These are phyloP conservation scores for Decorospora gaudefroyi DNA, from an alignment of 2,329 filamentous ascomycete genomes.

Conservation along the genomic window DNA sequence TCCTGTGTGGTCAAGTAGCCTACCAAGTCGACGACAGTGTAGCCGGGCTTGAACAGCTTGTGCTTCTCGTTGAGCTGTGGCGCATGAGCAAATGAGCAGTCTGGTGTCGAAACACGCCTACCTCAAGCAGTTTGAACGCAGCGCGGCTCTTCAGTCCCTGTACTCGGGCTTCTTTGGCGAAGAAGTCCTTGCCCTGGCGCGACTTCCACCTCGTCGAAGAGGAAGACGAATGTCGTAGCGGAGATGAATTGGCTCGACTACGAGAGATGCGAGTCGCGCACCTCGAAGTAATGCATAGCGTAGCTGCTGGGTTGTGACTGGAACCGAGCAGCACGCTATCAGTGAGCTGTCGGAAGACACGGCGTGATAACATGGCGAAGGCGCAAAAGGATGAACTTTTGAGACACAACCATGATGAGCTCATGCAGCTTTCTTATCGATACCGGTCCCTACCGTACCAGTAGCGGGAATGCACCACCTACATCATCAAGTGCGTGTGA, in stretches of 20 bases:
- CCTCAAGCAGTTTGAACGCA: constrained; percentile 90
- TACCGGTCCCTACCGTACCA: constrained; percentile 14
- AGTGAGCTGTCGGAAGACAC: constrained; percentile 44
- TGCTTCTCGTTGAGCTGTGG: constrained; percentile 79
- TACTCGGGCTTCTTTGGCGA: constrained; percentile 74
- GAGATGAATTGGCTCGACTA: constrained; percentile 6
- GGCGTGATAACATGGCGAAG: constrained; percentile 45
- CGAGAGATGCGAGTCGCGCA: constrained; percentile 16
- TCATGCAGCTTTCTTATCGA: constrained; percentile 13
- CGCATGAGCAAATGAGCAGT: constrained; percentile 19
- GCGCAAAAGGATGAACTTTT: constrained; percentile 11
- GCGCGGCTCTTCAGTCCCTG: constrained; percentile 85
- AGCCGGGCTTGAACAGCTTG: constrained; percentile 74
- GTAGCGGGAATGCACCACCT: constrained; percentile 5
- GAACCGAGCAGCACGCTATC: constrained; percentile 40
- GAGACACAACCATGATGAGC: neutral
- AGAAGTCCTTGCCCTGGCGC: constrained; percentile 74
- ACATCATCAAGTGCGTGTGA: neutral
- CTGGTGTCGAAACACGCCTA: constrained; percentile 42
- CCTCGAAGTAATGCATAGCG: constrained; percentile 21
- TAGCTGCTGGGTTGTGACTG: constrained; percentile 1
- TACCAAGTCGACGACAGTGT: constrained; percentile 90
- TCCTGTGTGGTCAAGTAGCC: neutral
- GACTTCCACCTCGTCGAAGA: constrained; percentile 82
- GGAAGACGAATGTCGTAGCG: constrained; percentile 36